Base-by-base conservation (phyloP, 768 basidiomycete genomes). In the Hericium coralloides region DNA sequence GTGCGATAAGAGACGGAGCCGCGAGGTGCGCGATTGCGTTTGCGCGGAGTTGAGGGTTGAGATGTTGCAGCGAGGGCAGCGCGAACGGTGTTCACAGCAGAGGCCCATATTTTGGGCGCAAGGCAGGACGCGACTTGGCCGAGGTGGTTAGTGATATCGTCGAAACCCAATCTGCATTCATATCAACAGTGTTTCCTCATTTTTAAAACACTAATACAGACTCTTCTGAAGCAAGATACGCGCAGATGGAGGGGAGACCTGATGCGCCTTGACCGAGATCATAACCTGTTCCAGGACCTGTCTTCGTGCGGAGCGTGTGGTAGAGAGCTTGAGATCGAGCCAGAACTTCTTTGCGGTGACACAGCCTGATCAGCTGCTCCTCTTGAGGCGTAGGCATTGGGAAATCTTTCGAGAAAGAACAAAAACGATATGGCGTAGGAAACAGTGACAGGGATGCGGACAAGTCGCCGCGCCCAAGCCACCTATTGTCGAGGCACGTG, bases 191-290 rank as follows among this genome's bases (percentile, higher is more conserved):
- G 6, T 6, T 1, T 31, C 8, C 31, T 31, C 31, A 9, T 31
- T 9, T 31, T 31, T 31, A 31, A 8, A 31, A 31, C 8, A 31
- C 14, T 38, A 23, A 55, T 3, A 52, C 69, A 45, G 57, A 81
- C 81, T 69, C 67, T 67, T 75, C 68, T 7, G 78, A 80, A 22
- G 80, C 79, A 49, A 83, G 64, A 53, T 73, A 72, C 25, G 79
- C 76, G 59, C 79, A 81, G 31, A 79, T 75, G 5, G 81, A 79
- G 17, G 77, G 71, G 31, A 81, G 56, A 20, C 76, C 80, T 3
- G 68, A 67, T 2, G 64, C 66, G 14, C 68, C 69, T 20, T 73
- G 59, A 3, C 74, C 71, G 3, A 81, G 58, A 18, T 75, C 70
- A 54, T 72, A 72, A 6, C 81, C 81, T 8, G 79, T 78, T n/a